Evolutionary conservation across 2,329 filamentous ascomycete genomes (phyloP).

Genomic region (Coniosporium tulheliwenetii): DNA sequence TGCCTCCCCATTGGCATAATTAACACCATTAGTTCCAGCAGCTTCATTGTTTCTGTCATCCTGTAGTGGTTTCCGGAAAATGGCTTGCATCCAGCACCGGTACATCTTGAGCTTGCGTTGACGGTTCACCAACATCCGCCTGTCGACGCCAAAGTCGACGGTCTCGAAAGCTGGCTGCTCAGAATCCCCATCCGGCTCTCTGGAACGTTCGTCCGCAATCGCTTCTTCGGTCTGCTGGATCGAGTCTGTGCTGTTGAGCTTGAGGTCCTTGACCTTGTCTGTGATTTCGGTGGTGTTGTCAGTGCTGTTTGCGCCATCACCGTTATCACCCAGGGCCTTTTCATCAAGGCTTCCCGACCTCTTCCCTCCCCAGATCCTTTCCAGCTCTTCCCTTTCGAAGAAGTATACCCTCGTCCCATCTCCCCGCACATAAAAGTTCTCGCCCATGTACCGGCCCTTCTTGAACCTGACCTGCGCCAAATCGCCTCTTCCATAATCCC

Average conservation of each 20-base stretch:
- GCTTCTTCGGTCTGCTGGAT: neutral
- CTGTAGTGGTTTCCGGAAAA: conserved; percentile 47
- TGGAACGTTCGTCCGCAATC: neutral
- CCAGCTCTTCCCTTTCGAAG: conserved; percentile 76
- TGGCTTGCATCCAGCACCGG: conserved; percentile 84
- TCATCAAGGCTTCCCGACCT: conserved; percentile 4
- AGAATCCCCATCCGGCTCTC: neutral
- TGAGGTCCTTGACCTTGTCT: conserved; percentile 4
- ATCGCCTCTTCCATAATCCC: conserved; percentile 92
- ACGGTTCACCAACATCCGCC: conserved; percentile 81
- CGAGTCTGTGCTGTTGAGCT: conserved; percentile 3
- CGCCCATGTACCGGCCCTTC: conserved; percentile 82
- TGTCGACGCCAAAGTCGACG: conserved; percentile 67
- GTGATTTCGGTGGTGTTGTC: too few species aligned
- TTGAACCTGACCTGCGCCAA: conserved; percentile 94
- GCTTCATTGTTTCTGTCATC: too few species aligned
- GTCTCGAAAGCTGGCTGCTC: conserved; percentile 41
- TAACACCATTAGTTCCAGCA: too few species aligned
- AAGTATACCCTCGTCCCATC: conserved; percentile 97
- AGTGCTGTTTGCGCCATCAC: too few species aligned
- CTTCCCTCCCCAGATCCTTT: conserved; percentile 55
- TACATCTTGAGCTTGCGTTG: conserved; percentile 94
- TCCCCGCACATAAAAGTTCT: conserved; percentile 94
- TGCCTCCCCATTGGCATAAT: too few species aligned
- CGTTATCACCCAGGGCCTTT: conserved; percentile 1